A percentile compares a stretch with the other conserved stretches of the same genome.
Conservation (phyloP, 228 moss, liverwort and hornwort genomes). For the Sphagnum magellanicum region DNA sequence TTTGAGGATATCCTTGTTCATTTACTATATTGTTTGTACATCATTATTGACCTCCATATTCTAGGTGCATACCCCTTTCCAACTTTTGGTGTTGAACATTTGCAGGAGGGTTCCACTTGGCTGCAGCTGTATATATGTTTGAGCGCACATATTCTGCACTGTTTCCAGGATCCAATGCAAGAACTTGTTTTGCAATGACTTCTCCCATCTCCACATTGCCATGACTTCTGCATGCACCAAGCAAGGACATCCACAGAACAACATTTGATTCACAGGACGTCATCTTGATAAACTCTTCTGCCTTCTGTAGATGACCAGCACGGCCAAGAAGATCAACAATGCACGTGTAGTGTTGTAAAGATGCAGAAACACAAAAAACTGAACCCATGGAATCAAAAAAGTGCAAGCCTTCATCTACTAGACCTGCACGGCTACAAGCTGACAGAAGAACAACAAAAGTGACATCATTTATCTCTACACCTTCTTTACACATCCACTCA, state of each 20-base stretch:
- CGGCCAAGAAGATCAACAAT: slow-evolving; percentile 5
- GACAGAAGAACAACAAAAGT: not conserved
- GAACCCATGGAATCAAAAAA: not conserved
- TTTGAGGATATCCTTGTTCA: no score
- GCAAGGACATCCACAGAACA: slow-evolving; percentile 1
- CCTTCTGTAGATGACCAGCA: not conserved
- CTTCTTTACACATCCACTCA: slow-evolving; percentile 1
- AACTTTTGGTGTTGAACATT: not conserved
- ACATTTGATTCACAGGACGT: not conserved
- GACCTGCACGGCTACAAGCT: slow-evolving; percentile 6
- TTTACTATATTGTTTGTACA: not conserved
- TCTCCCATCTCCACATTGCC: slow-evolving; percentile 1
- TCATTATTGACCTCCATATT: no score
- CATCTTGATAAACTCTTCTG: not conserved
- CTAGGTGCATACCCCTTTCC: no score
- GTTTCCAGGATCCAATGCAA: not conserved
- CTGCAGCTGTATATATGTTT: slow-evolving; percentile 1
- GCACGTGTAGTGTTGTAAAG: slow-evolving; percentile 3
- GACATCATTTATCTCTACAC: not conserved
- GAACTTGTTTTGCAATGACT: not conserved
- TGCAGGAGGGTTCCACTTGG: slow-evolving; percentile 1
- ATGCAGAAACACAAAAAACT: not conserved
- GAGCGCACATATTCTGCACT: not conserved
- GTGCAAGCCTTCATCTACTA: not conserved
- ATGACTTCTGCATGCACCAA: slow-evolving; percentile 1